These are phyloP conservation scores for Thyridium curvatum DNA, from an alignment of 2,329 filamentous ascomycete genomes.

Conservation along the genomic window DNA sequence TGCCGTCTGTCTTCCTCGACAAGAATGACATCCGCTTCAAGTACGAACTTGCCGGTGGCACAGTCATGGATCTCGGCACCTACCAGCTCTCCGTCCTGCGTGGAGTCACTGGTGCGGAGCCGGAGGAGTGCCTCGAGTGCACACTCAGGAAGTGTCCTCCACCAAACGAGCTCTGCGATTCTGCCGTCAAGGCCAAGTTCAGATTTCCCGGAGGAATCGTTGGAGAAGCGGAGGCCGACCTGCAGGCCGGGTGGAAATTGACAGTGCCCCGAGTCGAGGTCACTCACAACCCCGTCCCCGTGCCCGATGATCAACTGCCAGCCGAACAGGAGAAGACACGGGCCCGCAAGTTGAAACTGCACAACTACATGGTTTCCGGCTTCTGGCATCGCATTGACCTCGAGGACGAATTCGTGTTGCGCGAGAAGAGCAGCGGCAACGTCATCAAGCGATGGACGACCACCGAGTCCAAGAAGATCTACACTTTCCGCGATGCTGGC, in stretches of 20 bases:
- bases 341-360: slow-evolving; percentile 1
- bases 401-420: not conserved
- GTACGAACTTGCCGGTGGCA: slow-evolving; percentile 8
- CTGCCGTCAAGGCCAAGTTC: slow-evolving; percentile 25
- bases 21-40: slow-evolving; percentile 30
- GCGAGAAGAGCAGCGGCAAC: slow-evolving; percentile 2
- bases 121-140: slow-evolving; percentile 28
- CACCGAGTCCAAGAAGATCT: slow-evolving; percentile 21
- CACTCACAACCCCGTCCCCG: slow-evolving; percentile 5
- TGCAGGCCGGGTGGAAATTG: not conserved
- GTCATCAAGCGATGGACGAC: slow-evolving; percentile 14
- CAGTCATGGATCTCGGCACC: slow-evolving; percentile 29
- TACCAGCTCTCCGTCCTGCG: slow-evolving; percentile 32
- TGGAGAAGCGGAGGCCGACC: slow-evolving; percentile 17
- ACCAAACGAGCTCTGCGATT: slow-evolving; percentile 23
- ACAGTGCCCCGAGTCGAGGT: slow-evolving; percentile 1
- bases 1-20: slow-evolving; percentile 21
- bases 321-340: slow-evolving; percentile 5
- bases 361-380: not conserved
- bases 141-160: slow-evolving; percentile 17
- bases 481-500: slow-evolving; percentile 25
- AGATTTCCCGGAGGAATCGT: slow-evolving; percentile 30
- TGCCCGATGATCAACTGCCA: not conserved
- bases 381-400: not conserved
- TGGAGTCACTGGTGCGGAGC: slow-evolving; percentile 24